These are phyloP conservation scores for Pseudonectria foliicola DNA, from an alignment of 2,329 filamentous ascomycete genomes.

Conservation along the genomic window DNA sequence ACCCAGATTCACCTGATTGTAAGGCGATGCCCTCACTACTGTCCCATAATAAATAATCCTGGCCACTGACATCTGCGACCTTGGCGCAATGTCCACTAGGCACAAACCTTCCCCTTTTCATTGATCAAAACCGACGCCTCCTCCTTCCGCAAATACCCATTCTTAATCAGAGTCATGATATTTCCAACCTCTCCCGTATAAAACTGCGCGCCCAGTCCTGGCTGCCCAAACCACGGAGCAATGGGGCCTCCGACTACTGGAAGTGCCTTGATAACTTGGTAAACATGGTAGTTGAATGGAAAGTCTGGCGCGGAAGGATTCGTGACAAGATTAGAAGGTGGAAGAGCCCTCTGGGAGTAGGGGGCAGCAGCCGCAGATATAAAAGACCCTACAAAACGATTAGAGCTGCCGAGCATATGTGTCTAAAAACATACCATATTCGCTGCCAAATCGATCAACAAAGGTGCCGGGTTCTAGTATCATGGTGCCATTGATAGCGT, in stretches of 20 bases:
- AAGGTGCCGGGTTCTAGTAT: constrained; percentile 33
- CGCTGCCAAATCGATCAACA: constrained; percentile 41
- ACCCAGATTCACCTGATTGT: no score
- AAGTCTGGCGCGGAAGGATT: constrained; percentile 23
- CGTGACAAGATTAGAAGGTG: constrained; percentile 37
- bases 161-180: constrained; percentile 11
- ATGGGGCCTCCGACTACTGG: constrained; percentile 37
- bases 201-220: constrained; percentile 34
- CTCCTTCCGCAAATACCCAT: constrained; percentile 11
- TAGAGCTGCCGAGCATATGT: no score
- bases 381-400: constrained; percentile 22
- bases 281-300: constrained; percentile 43
- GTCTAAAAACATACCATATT: constrained; percentile 34
- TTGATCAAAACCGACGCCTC: constrained; percentile 11
- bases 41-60: no score
- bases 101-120: no score
- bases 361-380: constrained; percentile 37
- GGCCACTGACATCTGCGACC: no score
- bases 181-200: constrained; percentile 23
- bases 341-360: constrained; percentile 39
- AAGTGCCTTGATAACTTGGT: constrained; percentile 34
- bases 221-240: constrained; percentile 43
- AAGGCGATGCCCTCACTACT: no score
- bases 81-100: no score
- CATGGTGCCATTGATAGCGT: constrained; percentile 34